These are phyloP conservation scores for Kurtzmaniella quercitrusa DNA, from an alignment of 1,139 yeast species.

Conservation along the genomic window DNA sequence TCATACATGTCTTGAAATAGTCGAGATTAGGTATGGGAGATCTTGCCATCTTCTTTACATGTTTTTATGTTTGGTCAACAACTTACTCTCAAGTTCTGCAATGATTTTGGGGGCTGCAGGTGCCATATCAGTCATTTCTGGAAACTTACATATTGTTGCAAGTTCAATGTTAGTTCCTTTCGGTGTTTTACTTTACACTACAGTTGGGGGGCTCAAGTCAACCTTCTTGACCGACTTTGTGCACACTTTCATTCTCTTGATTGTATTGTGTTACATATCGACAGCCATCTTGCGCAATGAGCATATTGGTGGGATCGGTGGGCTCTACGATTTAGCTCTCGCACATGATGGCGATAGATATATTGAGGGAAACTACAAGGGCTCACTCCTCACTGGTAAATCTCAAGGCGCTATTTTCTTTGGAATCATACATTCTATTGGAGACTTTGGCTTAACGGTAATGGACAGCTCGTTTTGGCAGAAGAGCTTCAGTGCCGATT, in stretches of 20 bases:
- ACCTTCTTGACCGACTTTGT: conserved; percentile 37
- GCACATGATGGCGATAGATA: conserved; percentile 14
- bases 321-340: conserved; percentile 21
- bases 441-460: conserved; percentile 28
- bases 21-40: conserved; percentile 28
- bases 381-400: conserved; percentile 32
- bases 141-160: conserved; percentile 29
- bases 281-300: conserved; percentile 24
- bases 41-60: conserved; percentile 27
- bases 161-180: conserved; percentile 33
- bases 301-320: conserved; percentile 26
- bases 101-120: conserved; percentile 38
- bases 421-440: conserved; percentile 25
- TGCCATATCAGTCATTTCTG: conserved; percentile 31
- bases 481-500: conserved; percentile 31
- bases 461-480: conserved; percentile 33
- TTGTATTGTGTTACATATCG: conserved; percentile 23
- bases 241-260: conserved; percentile 30
- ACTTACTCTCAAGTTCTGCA: conserved; percentile 28
- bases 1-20: conserved; percentile 29
- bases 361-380: conserved; percentile 30
- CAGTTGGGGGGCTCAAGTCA: conserved; percentile 40
- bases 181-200: conserved; percentile 33
- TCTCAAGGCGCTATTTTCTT: conserved; percentile 28
- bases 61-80: conserved; percentile 28